phyloP scores from a whole-genome alignment of 371 early-diverging fungal species.

The Rhizopus stolonifer region DNA sequence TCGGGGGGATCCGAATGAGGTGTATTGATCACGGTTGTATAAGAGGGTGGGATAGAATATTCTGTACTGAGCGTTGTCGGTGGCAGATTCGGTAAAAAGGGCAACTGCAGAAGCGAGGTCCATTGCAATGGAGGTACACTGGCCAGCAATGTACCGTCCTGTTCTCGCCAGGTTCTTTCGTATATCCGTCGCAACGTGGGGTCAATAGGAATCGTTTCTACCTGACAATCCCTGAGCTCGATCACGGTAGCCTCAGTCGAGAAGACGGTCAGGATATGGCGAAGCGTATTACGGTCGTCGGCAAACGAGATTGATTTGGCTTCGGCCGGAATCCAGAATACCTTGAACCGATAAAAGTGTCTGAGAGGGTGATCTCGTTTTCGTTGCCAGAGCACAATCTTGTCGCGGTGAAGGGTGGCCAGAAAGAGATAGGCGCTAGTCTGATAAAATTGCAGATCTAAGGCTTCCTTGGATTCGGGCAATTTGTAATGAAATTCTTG shows the following conservation, averaged over 20 bases:
- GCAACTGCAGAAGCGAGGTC: constrained; percentile 45
- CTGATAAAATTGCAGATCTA: constrained; percentile 31
- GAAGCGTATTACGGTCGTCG: constrained; percentile 40
- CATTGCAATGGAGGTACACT: constrained; percentile 34
- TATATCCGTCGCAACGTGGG: constrained; percentile 26
- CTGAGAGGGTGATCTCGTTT: constrained; percentile 18
- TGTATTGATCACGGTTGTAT: constrained; percentile 36
- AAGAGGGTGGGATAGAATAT: constrained; percentile 44
- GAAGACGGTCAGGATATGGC: constrained; percentile 41
- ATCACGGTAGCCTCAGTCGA: constrained; percentile 40
- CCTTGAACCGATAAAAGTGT: constrained; percentile 35
- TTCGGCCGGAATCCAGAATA: constrained; percentile 47
- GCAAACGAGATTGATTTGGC: constrained; percentile 42
- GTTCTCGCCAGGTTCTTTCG: constrained; percentile 27
- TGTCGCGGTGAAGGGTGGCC: constrained; percentile 33
- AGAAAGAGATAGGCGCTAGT: constrained; percentile 39
- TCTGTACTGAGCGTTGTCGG: constrained; percentile 36
- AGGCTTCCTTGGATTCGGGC: constrained; percentile 36
- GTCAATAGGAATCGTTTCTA: constrained; percentile 35
- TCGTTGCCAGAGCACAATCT: constrained; percentile 44
- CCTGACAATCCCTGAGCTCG: constrained; percentile 37
- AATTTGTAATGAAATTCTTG: constrained; percentile 44
- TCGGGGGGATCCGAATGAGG: constrained; percentile 26
- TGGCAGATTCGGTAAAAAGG: constrained; percentile 44
- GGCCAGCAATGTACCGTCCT: constrained; percentile 29